Conservation (phyloP, 306 rosid genomes). For the Vigna trinervia region DNA sequence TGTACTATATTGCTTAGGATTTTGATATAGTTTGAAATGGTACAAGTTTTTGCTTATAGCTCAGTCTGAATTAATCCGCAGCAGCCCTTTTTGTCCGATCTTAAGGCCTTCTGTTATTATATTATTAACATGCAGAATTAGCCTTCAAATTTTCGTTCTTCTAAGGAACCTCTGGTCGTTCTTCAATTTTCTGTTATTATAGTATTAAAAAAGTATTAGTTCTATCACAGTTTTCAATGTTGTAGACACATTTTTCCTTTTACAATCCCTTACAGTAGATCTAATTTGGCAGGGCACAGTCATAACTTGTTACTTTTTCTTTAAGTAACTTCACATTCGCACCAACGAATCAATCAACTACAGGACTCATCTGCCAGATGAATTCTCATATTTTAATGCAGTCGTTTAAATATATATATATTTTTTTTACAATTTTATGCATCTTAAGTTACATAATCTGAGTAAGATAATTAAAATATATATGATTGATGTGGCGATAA, state of each 20-base stretch:
- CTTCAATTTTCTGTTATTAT: neutral
- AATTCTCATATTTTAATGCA: no score
- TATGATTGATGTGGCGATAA: neutral
- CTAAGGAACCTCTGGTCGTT: neutral
- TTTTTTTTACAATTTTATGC: neutral
- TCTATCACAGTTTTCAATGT: neutral
- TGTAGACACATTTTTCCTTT: neutral
- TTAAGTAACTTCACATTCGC: no score
- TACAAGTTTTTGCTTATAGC: constrained; percentile 22
- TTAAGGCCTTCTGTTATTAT: neutral
- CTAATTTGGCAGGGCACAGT: neutral
- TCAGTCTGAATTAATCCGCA: neutral
- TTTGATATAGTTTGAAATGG: neutral
- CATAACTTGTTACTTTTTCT: neutral
- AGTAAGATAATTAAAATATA: neutral
- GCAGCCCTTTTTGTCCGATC: neutral
- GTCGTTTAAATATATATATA: no score
- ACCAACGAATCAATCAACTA: no score
- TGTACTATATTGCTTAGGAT: no score
- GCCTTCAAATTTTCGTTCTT: neutral
- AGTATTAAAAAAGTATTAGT: neutral
- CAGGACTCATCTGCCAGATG: no score
- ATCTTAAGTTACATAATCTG: neutral
- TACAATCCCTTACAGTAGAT: neutral
- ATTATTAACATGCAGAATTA: constrained; percentile 1